A percentile compares a stretch with the other conserved stretches of the same genome.
Conservation (phyloP, 257 asterid species). For the Coffea canephora region DNA sequence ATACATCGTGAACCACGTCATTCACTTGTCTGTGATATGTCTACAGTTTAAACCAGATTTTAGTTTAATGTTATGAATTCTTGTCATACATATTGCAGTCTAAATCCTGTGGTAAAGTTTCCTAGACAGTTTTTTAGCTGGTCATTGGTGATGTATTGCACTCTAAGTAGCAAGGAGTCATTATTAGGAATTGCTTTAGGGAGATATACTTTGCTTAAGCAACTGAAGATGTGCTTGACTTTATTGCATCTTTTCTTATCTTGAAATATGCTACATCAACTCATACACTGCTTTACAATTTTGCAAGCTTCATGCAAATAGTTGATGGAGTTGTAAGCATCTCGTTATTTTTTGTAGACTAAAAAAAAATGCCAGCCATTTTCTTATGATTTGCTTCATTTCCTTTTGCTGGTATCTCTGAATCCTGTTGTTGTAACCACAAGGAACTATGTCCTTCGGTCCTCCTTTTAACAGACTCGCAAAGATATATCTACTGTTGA, state of each 20-base stretch:
- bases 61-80: neutral
- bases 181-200: neutral
- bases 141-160: neutral
- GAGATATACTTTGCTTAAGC: neutral
- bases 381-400: neutral
- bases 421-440: neutral
- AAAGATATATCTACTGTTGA: slow-evolving; percentile 71
- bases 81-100: too few species aligned
- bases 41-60: neutral
- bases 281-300: neutral
- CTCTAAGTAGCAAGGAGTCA: neutral
- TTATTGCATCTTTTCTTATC: neutral
- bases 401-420: neutral
- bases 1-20: too few species aligned
- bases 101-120: neutral
- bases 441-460: neutral
- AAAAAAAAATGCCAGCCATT: neutral
- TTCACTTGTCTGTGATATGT: neutral
- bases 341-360: neutral
- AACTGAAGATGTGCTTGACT: neutral
- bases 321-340: neutral
- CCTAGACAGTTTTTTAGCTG: neutral
- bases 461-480: slow-evolving; percentile 43
- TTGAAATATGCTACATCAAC: neutral
- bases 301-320: neutral